Evolutionary conservation across 2,329 filamentous ascomycete genomes (phyloP).

Genomic region (Aspergillus floridensis): DNA sequence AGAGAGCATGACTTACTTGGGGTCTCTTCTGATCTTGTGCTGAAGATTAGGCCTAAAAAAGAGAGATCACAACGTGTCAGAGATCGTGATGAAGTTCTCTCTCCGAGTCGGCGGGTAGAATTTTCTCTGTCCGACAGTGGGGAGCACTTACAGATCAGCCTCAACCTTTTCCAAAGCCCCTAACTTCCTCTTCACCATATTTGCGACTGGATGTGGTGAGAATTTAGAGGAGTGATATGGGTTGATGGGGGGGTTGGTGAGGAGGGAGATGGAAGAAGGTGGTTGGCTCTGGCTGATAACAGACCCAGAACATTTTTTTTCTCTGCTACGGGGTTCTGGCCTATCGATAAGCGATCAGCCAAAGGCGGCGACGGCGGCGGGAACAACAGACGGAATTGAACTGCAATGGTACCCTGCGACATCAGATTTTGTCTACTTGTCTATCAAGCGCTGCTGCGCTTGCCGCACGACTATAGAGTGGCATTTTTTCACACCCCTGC

Average conservation of each 20-base stretch:
- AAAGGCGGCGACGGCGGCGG: neutral
- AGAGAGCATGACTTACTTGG: constrained; percentile 55
- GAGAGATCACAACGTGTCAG: constrained; percentile 23
- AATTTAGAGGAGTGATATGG: constrained; percentile 53
- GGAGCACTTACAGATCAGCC: constrained; percentile 67
- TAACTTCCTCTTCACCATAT: constrained; percentile 83
- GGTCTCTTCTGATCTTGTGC: constrained; percentile 86
- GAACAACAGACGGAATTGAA: neutral
- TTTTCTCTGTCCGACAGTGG: neutral
- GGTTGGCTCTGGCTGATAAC: constrained; percentile 10
- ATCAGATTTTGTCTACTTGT: neutral
- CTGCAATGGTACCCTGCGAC: neutral
- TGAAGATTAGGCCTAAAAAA: constrained; percentile 70
- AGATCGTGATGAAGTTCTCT: constrained; percentile 16
- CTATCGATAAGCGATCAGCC: constrained; percentile 36
- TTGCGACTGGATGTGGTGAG: constrained; percentile 8
- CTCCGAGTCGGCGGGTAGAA: constrained; percentile 1
- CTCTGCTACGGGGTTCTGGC: constrained; percentile 15
- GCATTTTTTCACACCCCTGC: no score
- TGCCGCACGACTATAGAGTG: no score
- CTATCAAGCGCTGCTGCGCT: neutral
- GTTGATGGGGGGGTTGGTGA: constrained; percentile 2
- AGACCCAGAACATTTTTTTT: constrained; percentile 30
- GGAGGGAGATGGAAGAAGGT: constrained; percentile 67
- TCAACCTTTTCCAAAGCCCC: constrained; percentile 94